A percentile compares a stretch with the other conserved stretches of the same genome.
Conservation (phyloP, 176 grass and related monocot genomes). For the Zizania latifolia region DNA sequence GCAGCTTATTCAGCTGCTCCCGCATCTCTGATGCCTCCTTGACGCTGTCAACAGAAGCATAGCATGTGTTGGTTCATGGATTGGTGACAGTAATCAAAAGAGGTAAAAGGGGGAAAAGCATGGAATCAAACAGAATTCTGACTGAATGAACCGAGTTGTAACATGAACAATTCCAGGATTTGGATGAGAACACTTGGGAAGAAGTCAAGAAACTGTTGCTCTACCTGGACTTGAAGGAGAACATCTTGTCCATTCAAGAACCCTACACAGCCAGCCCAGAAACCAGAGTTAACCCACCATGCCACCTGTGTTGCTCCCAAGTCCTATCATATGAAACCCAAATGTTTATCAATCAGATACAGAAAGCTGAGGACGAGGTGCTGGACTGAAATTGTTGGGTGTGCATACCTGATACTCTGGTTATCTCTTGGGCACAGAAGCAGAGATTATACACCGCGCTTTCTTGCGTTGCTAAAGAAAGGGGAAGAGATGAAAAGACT, state of each 20-base stretch:
- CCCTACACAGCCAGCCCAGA: neutral
- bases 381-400: neutral
- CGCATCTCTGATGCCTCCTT: conserved; percentile 39
- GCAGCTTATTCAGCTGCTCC: conserved; percentile 44
- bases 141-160: conserved; percentile 20
- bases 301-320: neutral
- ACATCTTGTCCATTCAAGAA: conserved; percentile 38
- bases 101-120: no score
- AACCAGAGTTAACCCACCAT: conserved; percentile 13
- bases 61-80: conserved; percentile 28
- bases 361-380: neutral
- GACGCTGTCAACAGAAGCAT: conserved; percentile 9
- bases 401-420: neutral
- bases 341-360: neutral
- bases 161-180: conserved; percentile 6
- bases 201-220: neutral
- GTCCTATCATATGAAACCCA: neutral
- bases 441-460: conserved; percentile 5
- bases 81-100: conserved; percentile 7
- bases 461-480: neutral
- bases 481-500: conserved; percentile 11
- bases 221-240: conserved; percentile 62
- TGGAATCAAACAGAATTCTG: neutral
- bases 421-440: neutral
- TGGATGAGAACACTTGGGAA: neutral